Conservation (phyloP, 345 rosid genomes). For the Brassica juncea region DNA sequence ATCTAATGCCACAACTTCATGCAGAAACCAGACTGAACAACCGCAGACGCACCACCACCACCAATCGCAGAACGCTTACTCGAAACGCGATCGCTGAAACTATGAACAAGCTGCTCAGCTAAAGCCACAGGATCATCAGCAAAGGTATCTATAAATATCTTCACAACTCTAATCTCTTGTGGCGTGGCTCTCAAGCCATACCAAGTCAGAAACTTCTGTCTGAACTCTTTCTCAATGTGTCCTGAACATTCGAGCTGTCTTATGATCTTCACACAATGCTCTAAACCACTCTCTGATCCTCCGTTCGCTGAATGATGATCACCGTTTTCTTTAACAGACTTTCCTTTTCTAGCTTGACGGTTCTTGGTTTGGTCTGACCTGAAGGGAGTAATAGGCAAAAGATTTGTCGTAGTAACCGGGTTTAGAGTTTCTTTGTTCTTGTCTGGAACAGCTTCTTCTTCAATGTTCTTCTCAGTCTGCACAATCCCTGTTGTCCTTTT, state of each 20-base stretch:
- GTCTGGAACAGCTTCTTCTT: conserved; percentile 20
- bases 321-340: conserved; percentile 41
- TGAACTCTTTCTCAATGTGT: conserved; percentile 78
- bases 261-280: conserved; percentile 82
- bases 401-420: conserved; percentile 13
- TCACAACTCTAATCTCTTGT: conserved; percentile 84
- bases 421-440: conserved; percentile 8
- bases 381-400: conserved; percentile 83
- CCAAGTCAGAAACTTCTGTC: conserved; percentile 98
- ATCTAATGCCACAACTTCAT: conserved; percentile 92
- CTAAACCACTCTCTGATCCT: conserved; percentile 53
- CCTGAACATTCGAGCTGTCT: conserved; percentile 91
- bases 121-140: conserved; percentile 76
- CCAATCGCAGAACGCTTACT: conserved; percentile 48
- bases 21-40: conserved; percentile 85
- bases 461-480: conserved; percentile 10
- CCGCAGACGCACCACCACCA: conserved; percentile 47
- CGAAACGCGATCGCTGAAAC: conserved; percentile 74
- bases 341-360: conserved; percentile 57
- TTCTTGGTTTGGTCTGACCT: conserved; percentile 61
- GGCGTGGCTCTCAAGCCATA: conserved; percentile 81
- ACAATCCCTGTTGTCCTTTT: not conserved
- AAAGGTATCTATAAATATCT: conserved; percentile 76
- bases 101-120: conserved; percentile 88
- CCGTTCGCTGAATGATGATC: conserved; percentile 39